Evolutionary conservation across 1,284 basidiomycete genomes (phyloP).

Genomic region (Peniophora sp.): DNA sequence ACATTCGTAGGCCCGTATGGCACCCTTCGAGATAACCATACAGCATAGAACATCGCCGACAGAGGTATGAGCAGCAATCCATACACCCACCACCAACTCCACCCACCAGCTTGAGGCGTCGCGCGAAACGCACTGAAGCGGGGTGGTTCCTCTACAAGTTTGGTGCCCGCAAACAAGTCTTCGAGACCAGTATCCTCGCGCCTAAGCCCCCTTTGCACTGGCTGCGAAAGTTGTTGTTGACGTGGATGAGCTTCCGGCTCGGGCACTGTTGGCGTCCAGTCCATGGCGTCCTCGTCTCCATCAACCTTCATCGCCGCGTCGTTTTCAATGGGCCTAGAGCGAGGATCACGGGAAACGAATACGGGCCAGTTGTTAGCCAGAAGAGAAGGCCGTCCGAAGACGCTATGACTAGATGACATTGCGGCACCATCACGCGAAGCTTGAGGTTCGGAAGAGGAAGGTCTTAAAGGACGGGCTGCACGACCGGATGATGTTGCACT

Average conservation of each 20-base stretch:
- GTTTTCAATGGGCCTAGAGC: background rate
- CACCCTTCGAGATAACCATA: too few relatives aligned
- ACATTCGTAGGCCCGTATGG: too few relatives aligned
- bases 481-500: background rate
- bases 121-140: background rate
- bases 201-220: slow-evolving; percentile 12
- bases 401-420: slow-evolving; percentile 7
- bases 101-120: background rate
- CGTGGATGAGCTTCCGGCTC: slow-evolving; percentile 14
- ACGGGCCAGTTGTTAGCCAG: slow-evolving; percentile 6
- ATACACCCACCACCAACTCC: slow-evolving; percentile 30
- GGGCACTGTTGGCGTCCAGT: slow-evolving; percentile 53
- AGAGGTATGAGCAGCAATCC: slow-evolving; percentile 25
- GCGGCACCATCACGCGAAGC: background rate
- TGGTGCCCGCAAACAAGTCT: slow-evolving; percentile 58
- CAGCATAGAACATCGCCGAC: too few relatives aligned
- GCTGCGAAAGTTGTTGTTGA: slow-evolving; percentile 8
- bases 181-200: slow-evolving; percentile 68
- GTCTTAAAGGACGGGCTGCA: background rate
- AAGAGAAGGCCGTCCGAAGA: slow-evolving; percentile 63
- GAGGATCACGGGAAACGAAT: background rate
- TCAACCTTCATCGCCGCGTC: slow-evolving; percentile 15
- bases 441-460: background rate
- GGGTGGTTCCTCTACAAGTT: slow-evolving; percentile 32
- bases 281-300: slow-evolving; percentile 50